These are phyloP conservation scores for Colletotrichum trifolii DNA, from an alignment of 2,329 filamentous ascomycete genomes.

Conservation along the genomic window DNA sequence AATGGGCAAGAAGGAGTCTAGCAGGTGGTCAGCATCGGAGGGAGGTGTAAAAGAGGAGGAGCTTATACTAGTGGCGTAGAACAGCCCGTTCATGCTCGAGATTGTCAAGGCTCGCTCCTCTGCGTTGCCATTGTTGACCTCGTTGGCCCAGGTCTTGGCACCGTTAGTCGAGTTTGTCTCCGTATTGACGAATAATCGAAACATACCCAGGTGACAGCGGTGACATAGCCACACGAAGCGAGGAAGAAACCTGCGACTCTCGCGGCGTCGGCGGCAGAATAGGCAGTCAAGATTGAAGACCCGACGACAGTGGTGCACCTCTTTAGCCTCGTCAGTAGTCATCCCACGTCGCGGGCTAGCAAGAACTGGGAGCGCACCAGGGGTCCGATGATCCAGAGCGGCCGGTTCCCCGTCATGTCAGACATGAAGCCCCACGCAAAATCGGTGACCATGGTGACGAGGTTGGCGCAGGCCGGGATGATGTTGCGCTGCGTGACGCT, in stretches of 20 bases:
- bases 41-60: no score
- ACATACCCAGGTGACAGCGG: slow-evolving; percentile 19
- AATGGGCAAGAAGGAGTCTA: slow-evolving; percentile 46
- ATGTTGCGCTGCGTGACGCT: slow-evolving; percentile 28
- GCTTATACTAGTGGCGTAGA: slow-evolving; percentile 40
- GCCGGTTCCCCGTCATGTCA: slow-evolving; percentile 14
- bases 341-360: rapidly evolving
- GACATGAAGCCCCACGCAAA: slow-evolving; percentile 26
- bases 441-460: slow-evolving; percentile 27
- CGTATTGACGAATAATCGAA: no score
- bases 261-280: slow-evolving; percentile 6
- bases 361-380: neutral
- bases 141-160: slow-evolving; percentile 46
- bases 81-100: slow-evolving; percentile 47
- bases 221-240: slow-evolving; percentile 19
- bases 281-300: slow-evolving; percentile 20
- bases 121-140: slow-evolving; percentile 45
- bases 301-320: slow-evolving; percentile 23
- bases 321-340: neutral
- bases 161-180: neutral
- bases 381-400: slow-evolving; percentile 17
- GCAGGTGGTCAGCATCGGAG: neutral
- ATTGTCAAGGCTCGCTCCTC: slow-evolving; percentile 47
- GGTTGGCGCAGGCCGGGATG: slow-evolving; percentile 28
- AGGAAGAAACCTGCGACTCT: slow-evolving; percentile 22